These are phyloP conservation scores for Aquilaria agallochum DNA, from an alignment of 441 rosid genomes.

Conservation along the genomic window DNA sequence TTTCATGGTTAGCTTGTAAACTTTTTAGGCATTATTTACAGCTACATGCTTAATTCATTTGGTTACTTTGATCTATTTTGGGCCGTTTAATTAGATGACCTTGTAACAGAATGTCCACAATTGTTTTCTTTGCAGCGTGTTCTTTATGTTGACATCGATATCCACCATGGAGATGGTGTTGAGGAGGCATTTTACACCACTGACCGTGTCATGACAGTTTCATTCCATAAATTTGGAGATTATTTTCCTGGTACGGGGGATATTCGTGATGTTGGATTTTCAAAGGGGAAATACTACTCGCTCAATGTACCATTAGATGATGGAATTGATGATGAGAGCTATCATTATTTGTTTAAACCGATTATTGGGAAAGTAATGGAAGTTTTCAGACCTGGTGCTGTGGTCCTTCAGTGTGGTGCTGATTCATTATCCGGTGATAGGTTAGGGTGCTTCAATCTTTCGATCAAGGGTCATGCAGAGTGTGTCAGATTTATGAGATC, in stretches of 20 bases:
- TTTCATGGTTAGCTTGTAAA: too few species aligned
- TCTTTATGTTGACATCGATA: slow-evolving; percentile 65
- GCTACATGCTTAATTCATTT: too few species aligned
- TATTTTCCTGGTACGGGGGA: slow-evolving; percentile 71
- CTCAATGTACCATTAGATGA: slow-evolving; percentile 70
- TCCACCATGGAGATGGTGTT: slow-evolving; percentile 71
- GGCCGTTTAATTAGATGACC: too few species aligned
- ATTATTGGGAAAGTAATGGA: slow-evolving; percentile 69
- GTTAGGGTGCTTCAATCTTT: slow-evolving; percentile 66
- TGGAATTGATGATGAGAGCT: slow-evolving; percentile 72
- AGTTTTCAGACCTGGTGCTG: slow-evolving; percentile 60
- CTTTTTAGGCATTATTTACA: too few species aligned
- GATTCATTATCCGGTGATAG: slow-evolving; percentile 68
- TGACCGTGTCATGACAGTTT: slow-evolving; percentile 70
- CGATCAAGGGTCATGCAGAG: slow-evolving; percentile 70
- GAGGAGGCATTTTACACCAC: slow-evolving; percentile 71
- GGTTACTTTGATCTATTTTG: too few species aligned
- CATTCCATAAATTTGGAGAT: slow-evolving; percentile 67
- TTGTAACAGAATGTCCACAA: too few species aligned
- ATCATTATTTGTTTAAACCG: slow-evolving; percentile 59
- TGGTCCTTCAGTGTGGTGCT: slow-evolving; percentile 65
- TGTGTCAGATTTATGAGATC: slow-evolving; percentile 71
- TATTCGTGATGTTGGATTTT: slow-evolving; percentile 49
- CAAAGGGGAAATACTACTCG: slow-evolving; percentile 59
- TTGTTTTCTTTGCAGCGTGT: slow-evolving; percentile 41